phyloP scores from a whole-genome alignment of 2,329 filamentous ascomycete genomes.

The Talaromyces funiculosus region DNA sequence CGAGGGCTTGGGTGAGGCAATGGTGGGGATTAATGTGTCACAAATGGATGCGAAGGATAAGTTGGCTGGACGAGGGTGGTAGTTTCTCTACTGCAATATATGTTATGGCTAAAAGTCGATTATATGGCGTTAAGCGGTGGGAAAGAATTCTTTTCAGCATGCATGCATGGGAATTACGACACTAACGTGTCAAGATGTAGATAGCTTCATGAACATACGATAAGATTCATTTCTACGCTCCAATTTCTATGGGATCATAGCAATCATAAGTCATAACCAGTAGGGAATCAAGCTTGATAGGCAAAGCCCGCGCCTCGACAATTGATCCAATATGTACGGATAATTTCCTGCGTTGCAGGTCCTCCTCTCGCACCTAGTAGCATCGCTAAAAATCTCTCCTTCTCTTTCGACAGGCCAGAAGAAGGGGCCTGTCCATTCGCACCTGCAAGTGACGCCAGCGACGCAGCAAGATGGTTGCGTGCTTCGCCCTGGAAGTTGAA shows the following conservation, averaged over 20 bases:
- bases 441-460: slow-evolving; percentile 27
- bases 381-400: slow-evolving; percentile 38
- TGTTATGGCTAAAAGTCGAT: background rate
- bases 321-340: slow-evolving; percentile 40
- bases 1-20: slow-evolving; percentile 88
- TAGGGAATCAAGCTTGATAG: slow-evolving; percentile 21
- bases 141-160: background rate
- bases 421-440: slow-evolving; percentile 12
- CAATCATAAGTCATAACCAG: background rate
- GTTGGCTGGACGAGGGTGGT: slow-evolving; percentile 83
- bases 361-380: slow-evolving; percentile 35
- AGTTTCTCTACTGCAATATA: slow-evolving; percentile 19
- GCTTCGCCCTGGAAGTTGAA: slow-evolving; percentile 39
- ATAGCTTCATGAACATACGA: slow-evolving; percentile 3
- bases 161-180: background rate
- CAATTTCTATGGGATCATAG: background rate
- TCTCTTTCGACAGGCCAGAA: slow-evolving; percentile 27
- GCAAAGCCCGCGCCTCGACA: slow-evolving; percentile 40
- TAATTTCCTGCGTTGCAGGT: slow-evolving; percentile 34
- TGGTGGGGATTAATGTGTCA: slow-evolving; percentile 89
- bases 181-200: background rate
- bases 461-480: slow-evolving; percentile 31
- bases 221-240: background rate
- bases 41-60: slow-evolving; percentile 73
- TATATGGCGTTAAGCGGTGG: slow-evolving; percentile 1